Conservation (phyloP, 2,329 filamentous ascomycete genomes). For the Paecilomyces fulvus region DNA sequence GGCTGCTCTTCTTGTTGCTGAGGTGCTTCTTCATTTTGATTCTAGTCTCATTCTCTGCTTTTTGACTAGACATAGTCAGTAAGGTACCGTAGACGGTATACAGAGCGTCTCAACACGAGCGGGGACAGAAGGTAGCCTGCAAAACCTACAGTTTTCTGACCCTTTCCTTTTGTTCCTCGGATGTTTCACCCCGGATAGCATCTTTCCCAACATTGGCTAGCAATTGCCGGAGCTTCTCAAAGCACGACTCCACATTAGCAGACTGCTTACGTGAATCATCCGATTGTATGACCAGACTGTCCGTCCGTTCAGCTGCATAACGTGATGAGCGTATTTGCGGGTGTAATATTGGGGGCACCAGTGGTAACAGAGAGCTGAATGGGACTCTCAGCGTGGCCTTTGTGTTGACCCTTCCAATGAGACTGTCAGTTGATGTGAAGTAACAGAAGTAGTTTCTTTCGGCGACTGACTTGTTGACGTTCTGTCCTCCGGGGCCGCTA, state of each 20-base stretch:
- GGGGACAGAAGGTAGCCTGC: background rate
- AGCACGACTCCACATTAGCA: slow-evolving; percentile 53
- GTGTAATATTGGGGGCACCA: slow-evolving; percentile 49
- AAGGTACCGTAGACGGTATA: background rate
- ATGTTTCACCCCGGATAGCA: slow-evolving; percentile 53
- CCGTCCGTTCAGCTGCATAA: slow-evolving; percentile 46
- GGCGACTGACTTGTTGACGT: slow-evolving; percentile 56
- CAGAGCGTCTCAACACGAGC: too few species aligned
- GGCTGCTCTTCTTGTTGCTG: slow-evolving; percentile 53
- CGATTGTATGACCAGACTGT: slow-evolving; percentile 52
- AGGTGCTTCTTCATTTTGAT: slow-evolving; percentile 52
- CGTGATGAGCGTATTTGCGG: slow-evolving; percentile 43
- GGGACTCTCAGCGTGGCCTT: slow-evolving; percentile 57
- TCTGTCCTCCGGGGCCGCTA: slow-evolving; percentile 58
- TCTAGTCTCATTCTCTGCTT: slow-evolving; percentile 49
- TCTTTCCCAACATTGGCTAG: slow-evolving; percentile 44
- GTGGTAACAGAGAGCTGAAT: slow-evolving; percentile 42
- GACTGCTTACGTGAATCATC: slow-evolving; percentile 55
- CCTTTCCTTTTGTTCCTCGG: slow-evolving; percentile 44
- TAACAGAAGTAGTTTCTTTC: background rate
- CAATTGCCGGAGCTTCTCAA: slow-evolving; percentile 48
- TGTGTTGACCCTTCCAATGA: slow-evolving; percentile 50
- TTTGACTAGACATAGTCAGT: slow-evolving; percentile 37
- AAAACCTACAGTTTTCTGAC: slow-evolving; percentile 46
- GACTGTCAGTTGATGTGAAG: background rate